phyloP scores from a whole-genome alignment of 148 eudicot species.

The Persicaria tinctoria region DNA sequence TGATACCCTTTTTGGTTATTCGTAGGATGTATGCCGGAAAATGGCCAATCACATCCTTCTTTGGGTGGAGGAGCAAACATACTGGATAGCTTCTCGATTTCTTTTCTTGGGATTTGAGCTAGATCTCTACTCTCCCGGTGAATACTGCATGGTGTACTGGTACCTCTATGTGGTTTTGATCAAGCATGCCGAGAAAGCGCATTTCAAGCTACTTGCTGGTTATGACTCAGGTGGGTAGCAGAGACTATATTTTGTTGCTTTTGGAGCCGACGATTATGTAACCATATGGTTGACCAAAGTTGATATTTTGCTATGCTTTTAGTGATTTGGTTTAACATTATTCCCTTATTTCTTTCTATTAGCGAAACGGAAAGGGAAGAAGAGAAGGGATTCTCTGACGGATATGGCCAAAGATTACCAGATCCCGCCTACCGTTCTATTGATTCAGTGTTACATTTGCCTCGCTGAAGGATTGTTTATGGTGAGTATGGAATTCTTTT shows the following conservation, averaged over 20 bases:
- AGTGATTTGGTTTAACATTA: not conserved
- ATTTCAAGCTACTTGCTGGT: slow-evolving; percentile 52
- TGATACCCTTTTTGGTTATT: not conserved
- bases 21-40: slow-evolving; percentile 49
- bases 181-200: slow-evolving; percentile 93
- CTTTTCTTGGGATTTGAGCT: slow-evolving; percentile 83
- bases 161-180: slow-evolving; percentile 67
- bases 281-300: not conserved
- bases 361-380: slow-evolving; percentile 78
- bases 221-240: slow-evolving; percentile 52
- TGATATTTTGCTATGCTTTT: not conserved
- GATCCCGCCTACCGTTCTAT: slow-evolving; percentile 62
- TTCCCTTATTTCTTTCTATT: slow-evolving; percentile 10
- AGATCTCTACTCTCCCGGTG: slow-evolving; percentile 73
- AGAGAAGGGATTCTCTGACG: slow-evolving; percentile 68
- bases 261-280: not conserved
- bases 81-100: slow-evolving; percentile 89
- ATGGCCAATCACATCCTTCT: slow-evolving; percentile 62
- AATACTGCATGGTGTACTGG: slow-evolving; percentile 99
- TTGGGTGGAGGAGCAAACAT: slow-evolving; percentile 97
- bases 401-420: slow-evolving; percentile 60
- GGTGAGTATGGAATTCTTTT: slow-evolving; percentile 30
- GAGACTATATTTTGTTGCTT: not conserved
- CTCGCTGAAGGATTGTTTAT: slow-evolving; percentile 86
- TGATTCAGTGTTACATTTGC: slow-evolving; percentile 81